Base-by-base conservation (phyloP, 179 eudicot genomes). In the Heliamphora pulchella region DNA sequence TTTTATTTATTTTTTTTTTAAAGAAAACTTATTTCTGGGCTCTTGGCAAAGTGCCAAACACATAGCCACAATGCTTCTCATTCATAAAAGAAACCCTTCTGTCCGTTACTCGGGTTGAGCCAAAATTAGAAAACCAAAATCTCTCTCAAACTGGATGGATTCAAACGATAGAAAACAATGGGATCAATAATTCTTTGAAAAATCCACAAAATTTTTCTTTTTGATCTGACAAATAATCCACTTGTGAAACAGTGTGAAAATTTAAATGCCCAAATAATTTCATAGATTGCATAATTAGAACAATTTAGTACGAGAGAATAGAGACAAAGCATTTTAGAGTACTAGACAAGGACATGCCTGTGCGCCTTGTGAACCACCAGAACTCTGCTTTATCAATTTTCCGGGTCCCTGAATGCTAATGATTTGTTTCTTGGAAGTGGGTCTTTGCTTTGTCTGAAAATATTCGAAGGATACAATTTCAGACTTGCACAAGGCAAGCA, bases 391-490 rank as follows among this genome's bases (percentile, higher is more conserved):
- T 41, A n/a, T 59, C 67, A 84, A 65, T 81, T 85, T 87, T 39
- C 77, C 79, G 61, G 86, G 82, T 81, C 84, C 89, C 69, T 70
- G 87, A 54, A 82, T 84, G 71, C 76, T 83, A 80, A 74, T 58
- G 76, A 20, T 81, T 71, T 78, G 88, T 82, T 90, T 90, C 86
- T 85, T 87, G 13, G 83, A 62, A 77, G 82, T 80, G 74, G 82
- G 71, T 80, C 83, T 87, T 78, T 85, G 78, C 80, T 86, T 88
- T 80, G 82, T 84, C 94, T 91, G 78, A 82, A 76, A 81, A 87
- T 75, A 54, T 75, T 67, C 63, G 74, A 73, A 51, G 7, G 44
- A 20, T 5, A 6, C 58, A 76, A 65, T 66, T 58, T 78, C 64
- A 83, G 69, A 8, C 65, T 14, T 63, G 6, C 14, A 44, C 11